phyloP scores from a whole-genome alignment of 1,284 basidiomycete species.

The Pseudozyma sp. region DNA sequence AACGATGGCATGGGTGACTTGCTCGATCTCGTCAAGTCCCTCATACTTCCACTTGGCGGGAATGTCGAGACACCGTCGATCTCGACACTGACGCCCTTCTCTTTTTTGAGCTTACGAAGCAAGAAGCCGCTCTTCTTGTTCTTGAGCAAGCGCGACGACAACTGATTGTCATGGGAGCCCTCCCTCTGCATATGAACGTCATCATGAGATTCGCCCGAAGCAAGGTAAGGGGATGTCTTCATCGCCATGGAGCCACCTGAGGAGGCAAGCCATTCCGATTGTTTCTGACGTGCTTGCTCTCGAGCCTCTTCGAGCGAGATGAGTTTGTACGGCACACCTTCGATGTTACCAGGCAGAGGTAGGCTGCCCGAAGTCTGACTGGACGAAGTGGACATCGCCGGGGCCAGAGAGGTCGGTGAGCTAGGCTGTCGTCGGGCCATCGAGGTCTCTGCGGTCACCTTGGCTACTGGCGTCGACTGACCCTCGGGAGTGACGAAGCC shows the following conservation, averaged over 20 bases:
- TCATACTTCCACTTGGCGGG: slow-evolving; percentile 29
- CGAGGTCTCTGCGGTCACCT: slow-evolving; percentile 13
- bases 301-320: slow-evolving; percentile 60
- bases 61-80: slow-evolving; percentile 42
- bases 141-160: slow-evolving; percentile 46
- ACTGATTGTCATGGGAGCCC: slow-evolving; percentile 19
- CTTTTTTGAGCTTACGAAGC: slow-evolving; percentile 58
- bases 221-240: slow-evolving; percentile 20
- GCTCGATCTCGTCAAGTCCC: slow-evolving; percentile 17
- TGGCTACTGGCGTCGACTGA: slow-evolving; percentile 30
- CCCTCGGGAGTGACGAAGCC: slow-evolving; percentile 16
- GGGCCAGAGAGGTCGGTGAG: slow-evolving; percentile 10
- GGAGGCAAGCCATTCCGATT: slow-evolving; percentile 46
- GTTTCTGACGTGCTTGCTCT: slow-evolving; percentile 47
- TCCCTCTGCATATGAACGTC: slow-evolving; percentile 35
- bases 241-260: slow-evolving; percentile 1
- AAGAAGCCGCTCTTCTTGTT: slow-evolving; percentile 63
- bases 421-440: not conserved
- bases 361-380: slow-evolving; percentile 37
- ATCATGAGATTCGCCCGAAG: slow-evolving; percentile 20
- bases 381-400: slow-evolving; percentile 20
- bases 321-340: slow-evolving; percentile 62
- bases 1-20: slow-evolving; percentile 50
- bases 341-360: slow-evolving; percentile 47
- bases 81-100: slow-evolving; percentile 43